Evolutionary conservation across 129 eudicot species (phyloP), one percentile per base, ranked within the genome.

Genomic region (Centella asiatica): DNA sequence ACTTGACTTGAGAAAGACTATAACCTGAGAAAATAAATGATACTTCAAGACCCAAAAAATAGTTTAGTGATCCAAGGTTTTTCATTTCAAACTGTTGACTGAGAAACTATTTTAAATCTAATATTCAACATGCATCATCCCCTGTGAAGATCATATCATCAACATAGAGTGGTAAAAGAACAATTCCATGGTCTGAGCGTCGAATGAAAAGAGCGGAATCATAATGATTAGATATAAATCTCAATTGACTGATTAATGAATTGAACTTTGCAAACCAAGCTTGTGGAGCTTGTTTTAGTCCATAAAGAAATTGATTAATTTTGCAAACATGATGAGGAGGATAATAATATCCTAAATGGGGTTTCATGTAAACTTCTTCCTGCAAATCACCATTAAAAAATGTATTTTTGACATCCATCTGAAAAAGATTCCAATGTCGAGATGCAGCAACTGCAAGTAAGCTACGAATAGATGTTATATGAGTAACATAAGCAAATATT

Each of bases 21-120:
- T 46, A 58, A 6, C 66, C 59, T 1, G 22, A 13, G 1, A 36
- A 29, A 45, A 19, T 19, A 31, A 62, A 2, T 12, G 36, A 23
- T 8, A 61, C n/a, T 7, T 29, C 19, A 42, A 50, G 31, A 1
- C 31, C 46, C 15, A 26, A 3, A 34, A 36, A 66, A 4, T 51
- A 51, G 37, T 33, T 32, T 0, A 49, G 32, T 15, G 5, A 33
- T 9, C 52, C 29, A 32, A 69, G 55, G 12, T 69, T 52, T 6
- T 57, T 46, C 33, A 69, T 46, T 13, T 28, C 66, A 46, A 57
- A 58, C 10, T 39, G 1, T 39, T n/a, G n/a, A n/a, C n/a, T n/a
- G n/a, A n/a, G n/a, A n/a, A n/a, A n/a, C n/a, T n/a, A n/a, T n/a
- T n/a, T n/a, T n/a, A n/a, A n/a, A n/a, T 32, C 36, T 32, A 6